phyloP scores from a whole-genome alignment of 1,284 basidiomycete genomes.

The Cutaneotrichosporon cyanovorans region DNA sequence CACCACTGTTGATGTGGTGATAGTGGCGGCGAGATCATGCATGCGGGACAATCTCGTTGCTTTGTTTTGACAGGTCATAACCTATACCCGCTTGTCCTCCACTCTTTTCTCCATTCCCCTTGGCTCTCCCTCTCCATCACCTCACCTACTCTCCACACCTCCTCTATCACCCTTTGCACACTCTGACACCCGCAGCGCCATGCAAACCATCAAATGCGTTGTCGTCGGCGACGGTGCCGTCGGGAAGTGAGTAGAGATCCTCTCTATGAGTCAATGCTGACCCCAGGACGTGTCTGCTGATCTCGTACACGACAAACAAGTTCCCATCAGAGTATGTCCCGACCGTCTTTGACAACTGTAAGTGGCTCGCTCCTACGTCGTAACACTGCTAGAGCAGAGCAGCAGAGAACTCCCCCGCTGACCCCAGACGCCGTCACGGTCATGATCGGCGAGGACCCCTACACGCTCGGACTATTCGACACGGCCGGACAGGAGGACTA shows the following conservation, averaged over 20 bases:
- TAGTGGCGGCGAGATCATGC: too few species aligned
- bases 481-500: constrained; percentile 99
- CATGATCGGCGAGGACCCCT: constrained; percentile 99
- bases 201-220: constrained; percentile 98
- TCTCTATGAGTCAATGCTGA: neutral
- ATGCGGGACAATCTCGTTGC: too few species aligned
- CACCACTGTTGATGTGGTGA: too few species aligned
- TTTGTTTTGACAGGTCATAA: too few species aligned
- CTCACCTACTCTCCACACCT: too few species aligned
- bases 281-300: constrained; percentile 87
- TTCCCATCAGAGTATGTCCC: constrained; percentile 98
- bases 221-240: constrained; percentile 99
- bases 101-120: too few species aligned
- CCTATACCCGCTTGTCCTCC: too few species aligned
- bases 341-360: constrained; percentile 59
- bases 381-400: too few species aligned
- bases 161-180: neutral
- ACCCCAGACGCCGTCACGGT: constrained; percentile 89
- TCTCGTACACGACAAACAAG: constrained; percentile 99
- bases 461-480: constrained; percentile 96
- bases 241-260: constrained; percentile 60
- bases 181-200: constrained; percentile 33
- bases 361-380: constrained; percentile 38
- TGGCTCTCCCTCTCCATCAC: too few species aligned
- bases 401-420: neutral